A percentile compares a stretch with the other conserved stretches of the same genome.
These are phyloP conservation scores for Pseudogymnoascus destructans DNA, from an alignment of 2,329 filamentous ascomycete genomes.

Conservation along the genomic window DNA sequence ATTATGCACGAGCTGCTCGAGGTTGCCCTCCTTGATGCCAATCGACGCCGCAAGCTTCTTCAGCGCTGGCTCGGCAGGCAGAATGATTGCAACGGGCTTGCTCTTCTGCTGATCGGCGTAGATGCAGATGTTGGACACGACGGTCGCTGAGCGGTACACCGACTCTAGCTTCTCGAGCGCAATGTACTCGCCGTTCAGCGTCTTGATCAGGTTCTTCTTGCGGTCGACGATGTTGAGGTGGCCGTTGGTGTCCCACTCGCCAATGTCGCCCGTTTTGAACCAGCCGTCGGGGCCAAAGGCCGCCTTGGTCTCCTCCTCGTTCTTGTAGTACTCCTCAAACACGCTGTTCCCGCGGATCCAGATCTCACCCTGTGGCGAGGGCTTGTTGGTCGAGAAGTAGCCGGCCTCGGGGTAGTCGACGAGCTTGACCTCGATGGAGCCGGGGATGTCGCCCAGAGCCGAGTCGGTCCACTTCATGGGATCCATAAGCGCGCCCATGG, in stretches of 20 bases:
- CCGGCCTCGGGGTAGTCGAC: slow-evolving; percentile 77
- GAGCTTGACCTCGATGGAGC: slow-evolving; percentile 72
- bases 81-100: slow-evolving; percentile 70
- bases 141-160: slow-evolving; percentile 63
- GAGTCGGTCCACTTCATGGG: slow-evolving; percentile 68
- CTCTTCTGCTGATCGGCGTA: slow-evolving; percentile 62
- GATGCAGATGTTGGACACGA: slow-evolving; percentile 75
- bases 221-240: slow-evolving; percentile 69
- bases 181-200: slow-evolving; percentile 89
- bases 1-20: slow-evolving; percentile 43
- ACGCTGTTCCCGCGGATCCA: slow-evolving; percentile 69
- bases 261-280: slow-evolving; percentile 83
- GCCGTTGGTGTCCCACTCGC: slow-evolving; percentile 60
- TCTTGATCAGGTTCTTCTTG: slow-evolving; percentile 91
- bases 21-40: slow-evolving; percentile 46
- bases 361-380: slow-evolving; percentile 71
- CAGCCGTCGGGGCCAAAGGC: slow-evolving; percentile 61
- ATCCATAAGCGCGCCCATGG: slow-evolving; percentile 65
- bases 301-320: slow-evolving; percentile 70
- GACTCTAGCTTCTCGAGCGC: slow-evolving; percentile 91
- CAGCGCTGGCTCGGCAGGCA: slow-evolving; percentile 49
- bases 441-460: slow-evolving; percentile 64
- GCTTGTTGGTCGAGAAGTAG: slow-evolving; percentile 53
- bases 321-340: slow-evolving; percentile 64
- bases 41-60: slow-evolving; percentile 42